Evolutionary conservation across 2,329 filamentous ascomycete species (phyloP).

Genomic region (Coniochaeta sp.): DNA sequence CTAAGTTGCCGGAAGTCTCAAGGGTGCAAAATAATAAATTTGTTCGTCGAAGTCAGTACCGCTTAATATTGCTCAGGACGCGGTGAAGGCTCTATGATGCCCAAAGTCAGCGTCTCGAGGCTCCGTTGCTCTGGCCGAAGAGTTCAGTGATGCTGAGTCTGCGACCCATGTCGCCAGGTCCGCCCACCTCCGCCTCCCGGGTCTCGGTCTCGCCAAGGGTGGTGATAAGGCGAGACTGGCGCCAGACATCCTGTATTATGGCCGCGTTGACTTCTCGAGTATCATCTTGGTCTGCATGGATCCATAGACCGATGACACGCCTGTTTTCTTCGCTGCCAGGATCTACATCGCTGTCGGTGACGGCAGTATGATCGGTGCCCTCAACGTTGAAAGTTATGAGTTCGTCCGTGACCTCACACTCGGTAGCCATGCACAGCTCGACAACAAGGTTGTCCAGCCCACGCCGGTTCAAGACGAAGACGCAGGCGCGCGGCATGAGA

Average conservation of each 20-base stretch:
- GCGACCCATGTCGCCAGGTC: slow-evolving; percentile 19
- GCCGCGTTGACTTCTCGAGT: slow-evolving; percentile 15
- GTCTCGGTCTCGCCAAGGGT: not conserved
- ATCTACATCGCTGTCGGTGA: not conserved
- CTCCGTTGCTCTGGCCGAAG: slow-evolving; percentile 18
- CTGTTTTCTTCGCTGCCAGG: slow-evolving; percentile 7
- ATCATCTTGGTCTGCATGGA: slow-evolving; percentile 30
- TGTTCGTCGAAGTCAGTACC: not conserved
- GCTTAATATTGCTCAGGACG: not conserved
- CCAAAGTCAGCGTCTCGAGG: not conserved
- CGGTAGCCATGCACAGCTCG: slow-evolving; percentile 50
- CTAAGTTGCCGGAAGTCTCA: not conserved
- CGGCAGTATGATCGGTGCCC: slow-evolving; percentile 15
- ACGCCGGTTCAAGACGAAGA: slow-evolving; percentile 67
- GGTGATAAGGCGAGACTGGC: slow-evolving; percentile 14
- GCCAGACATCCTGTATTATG: slow-evolving; percentile 34
- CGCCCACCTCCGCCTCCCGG: slow-evolving; percentile 6
- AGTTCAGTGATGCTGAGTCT: slow-evolving; percentile 37
- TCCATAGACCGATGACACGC: slow-evolving; percentile 44
- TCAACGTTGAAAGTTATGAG: slow-evolving; percentile 43
- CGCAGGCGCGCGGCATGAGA: slow-evolving; percentile 39
- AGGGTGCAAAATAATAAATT: not conserved
- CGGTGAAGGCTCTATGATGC: not conserved
- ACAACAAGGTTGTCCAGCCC: slow-evolving; percentile 64
- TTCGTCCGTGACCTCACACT: slow-evolving; percentile 55